phyloP scores from a whole-genome alignment of 2,329 filamentous ascomycete species.

The Alternaria brassicae region DNA sequence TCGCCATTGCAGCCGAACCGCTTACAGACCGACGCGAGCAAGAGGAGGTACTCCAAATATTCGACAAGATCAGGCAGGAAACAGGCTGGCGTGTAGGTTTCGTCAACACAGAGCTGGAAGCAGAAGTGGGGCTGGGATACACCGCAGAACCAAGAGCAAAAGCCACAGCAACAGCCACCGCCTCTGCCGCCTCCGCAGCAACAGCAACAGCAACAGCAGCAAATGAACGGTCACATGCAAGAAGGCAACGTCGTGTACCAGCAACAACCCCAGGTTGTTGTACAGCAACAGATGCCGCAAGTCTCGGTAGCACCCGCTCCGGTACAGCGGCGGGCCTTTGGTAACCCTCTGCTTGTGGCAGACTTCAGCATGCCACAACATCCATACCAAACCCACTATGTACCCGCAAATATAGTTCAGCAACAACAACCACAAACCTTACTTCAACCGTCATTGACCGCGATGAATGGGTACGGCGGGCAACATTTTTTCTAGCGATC shows the following conservation, averaged over 20 bases:
- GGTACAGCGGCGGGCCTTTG: constrained; percentile 55
- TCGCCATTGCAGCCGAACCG: constrained; percentile 78
- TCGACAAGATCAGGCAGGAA: constrained; percentile 75
- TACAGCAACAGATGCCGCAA: constrained; percentile 31
- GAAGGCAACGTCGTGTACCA: constrained; percentile 21
- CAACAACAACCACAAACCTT: constrained; percentile 33
- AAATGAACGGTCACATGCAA: constrained; percentile 24
- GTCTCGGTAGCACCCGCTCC: constrained; percentile 25
- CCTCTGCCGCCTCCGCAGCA: constrained; percentile 31
- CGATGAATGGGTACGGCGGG: constrained; percentile 30
- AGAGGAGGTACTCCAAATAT: constrained; percentile 78
- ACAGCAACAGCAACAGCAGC: constrained; percentile 32
- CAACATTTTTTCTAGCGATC: constrained; percentile 29
- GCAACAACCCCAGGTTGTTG: constrained; percentile 23
- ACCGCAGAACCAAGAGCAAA: constrained; percentile 51
- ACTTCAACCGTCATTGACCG: constrained; percentile 28
- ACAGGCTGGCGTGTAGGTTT: constrained; percentile 80
- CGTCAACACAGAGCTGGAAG: constrained; percentile 73
- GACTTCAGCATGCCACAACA: constrained; percentile 81
- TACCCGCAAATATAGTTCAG: constrained; percentile 68
- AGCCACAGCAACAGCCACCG: constrained; percentile 29
- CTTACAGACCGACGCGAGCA: constrained; percentile 75
- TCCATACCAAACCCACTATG: constrained; percentile 82
- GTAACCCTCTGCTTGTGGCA: constrained; percentile 75
- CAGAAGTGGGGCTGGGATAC: constrained; percentile 76